A percentile compares a stretch with the other conserved stretches of the same genome.
These are phyloP conservation scores for Candida andamanensis DNA, from an alignment of 805 yeast genomes.

Conservation along the genomic window DNA sequence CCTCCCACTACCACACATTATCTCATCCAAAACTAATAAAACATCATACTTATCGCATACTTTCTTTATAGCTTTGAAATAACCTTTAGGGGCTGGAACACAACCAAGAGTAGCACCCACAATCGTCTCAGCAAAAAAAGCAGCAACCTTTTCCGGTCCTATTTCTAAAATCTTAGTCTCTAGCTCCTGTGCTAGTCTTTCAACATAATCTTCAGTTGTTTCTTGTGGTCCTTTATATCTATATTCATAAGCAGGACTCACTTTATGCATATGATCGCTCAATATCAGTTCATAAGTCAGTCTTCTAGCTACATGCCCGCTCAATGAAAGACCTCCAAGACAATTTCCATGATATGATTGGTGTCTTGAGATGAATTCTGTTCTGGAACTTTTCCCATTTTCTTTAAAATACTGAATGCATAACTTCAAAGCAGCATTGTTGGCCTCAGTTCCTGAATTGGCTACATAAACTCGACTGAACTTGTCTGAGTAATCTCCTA, in stretches of 20 bases:
- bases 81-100: constrained; percentile 26
- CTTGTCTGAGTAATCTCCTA: constrained; percentile 17
- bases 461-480: constrained; percentile 20
- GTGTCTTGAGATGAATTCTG: constrained; percentile 38
- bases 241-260: constrained; percentile 28
- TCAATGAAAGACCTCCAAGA: constrained; percentile 36
- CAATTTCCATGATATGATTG: constrained; percentile 48
- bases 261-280: constrained; percentile 16
- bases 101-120: constrained; percentile 43
- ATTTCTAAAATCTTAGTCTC: constrained; percentile 38
- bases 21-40: constrained; percentile 48
- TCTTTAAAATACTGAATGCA: constrained; percentile 20
- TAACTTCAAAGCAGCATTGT: constrained; percentile 20
- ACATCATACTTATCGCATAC: constrained; percentile 50
- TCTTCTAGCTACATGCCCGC: constrained; percentile 27
- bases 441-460: constrained; percentile 22
- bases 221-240: constrained; percentile 21
- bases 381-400: constrained; percentile 36
- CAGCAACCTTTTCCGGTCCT: constrained; percentile 42
- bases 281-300: constrained; percentile 24
- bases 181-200: constrained; percentile 33
- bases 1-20: constrained; percentile 56
- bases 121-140: constrained; percentile 42
- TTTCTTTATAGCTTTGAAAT: constrained; percentile 41
- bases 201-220: constrained; percentile 35